A percentile compares a stretch with the other conserved stretches of the same genome.
phyloP scores from a whole-genome alignment of 441 rosid genomes.

The Erysimum pusillum region DNA sequence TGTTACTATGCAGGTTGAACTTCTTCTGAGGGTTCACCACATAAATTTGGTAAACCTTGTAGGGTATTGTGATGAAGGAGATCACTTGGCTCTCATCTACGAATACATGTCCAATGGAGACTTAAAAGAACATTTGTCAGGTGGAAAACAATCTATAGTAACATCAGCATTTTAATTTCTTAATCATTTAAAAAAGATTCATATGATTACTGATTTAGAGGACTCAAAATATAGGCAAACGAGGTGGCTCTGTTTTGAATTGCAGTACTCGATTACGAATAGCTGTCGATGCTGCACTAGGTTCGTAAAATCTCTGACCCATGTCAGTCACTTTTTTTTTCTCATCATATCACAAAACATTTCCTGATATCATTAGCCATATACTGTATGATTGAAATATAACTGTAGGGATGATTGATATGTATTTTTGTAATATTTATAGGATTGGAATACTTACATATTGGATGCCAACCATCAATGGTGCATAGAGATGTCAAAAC shows the following conservation, averaged over 20 bases:
- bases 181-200: too few species aligned
- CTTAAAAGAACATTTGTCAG: constrained; percentile 35
- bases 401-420: too few species aligned
- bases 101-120: constrained; percentile 46
- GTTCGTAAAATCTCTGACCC: constrained; percentile 12
- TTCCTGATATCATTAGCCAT: too few species aligned
- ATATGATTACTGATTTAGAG: too few species aligned
- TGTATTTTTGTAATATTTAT: neutral
- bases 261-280: constrained; percentile 36
- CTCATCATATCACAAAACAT: neutral
- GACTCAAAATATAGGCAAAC: constrained; percentile 15
- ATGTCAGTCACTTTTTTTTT: too few species aligned
- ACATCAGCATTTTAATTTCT: too few species aligned
- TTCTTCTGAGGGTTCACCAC: constrained; percentile 30
- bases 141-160: neutral
- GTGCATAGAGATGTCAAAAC: constrained; percentile 53
- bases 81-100: constrained; percentile 47
- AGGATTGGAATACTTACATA: constrained; percentile 51
- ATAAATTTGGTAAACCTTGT: constrained; percentile 46
- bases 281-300: constrained; percentile 49
- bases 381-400: too few species aligned
- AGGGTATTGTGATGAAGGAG: constrained; percentile 49
- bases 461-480: constrained; percentile 49
- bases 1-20: neutral
- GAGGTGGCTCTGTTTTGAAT: constrained; percentile 15